A percentile compares a stretch with the other conserved stretches of the same genome.
Conservation (phyloP, 78 protist genomes). For the Creolimax fragrantissima region DNA sequence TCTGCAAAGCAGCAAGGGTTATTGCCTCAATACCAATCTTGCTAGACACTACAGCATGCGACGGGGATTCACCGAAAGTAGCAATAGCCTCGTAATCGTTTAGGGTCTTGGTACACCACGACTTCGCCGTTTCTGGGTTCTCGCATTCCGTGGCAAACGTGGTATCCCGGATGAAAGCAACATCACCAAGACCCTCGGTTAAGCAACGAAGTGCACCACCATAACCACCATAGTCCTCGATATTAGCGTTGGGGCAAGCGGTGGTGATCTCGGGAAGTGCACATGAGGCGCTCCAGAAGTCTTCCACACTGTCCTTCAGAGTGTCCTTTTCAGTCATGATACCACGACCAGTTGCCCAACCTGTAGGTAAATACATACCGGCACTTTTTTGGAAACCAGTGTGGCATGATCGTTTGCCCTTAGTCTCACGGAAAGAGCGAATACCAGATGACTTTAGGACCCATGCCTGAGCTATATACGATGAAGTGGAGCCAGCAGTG, state of each 20-base stretch:
- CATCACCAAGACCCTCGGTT: conserved; percentile 22
- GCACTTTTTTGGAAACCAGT: conserved; percentile 26
- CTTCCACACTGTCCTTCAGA: not conserved
- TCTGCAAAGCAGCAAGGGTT: not conserved
- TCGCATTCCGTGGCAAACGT: not conserved
- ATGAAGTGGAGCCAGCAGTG: not conserved
- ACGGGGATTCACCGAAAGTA: not conserved
- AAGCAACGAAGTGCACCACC: conserved; percentile 17
- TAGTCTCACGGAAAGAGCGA: not conserved
- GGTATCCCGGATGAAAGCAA: conserved; percentile 22
- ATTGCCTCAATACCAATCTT: not conserved
- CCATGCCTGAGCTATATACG: conserved; percentile 1
- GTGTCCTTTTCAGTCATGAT: not conserved
- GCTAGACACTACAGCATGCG: not conserved
- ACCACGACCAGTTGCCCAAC: not conserved
- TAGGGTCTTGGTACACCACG: not conserved
- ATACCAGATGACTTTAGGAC: not conserved
- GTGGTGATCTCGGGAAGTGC: not conserved
- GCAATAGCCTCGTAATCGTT: not conserved
- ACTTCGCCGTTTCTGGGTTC: not conserved
- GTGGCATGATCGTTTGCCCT: conserved; percentile 20
- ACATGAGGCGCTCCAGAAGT: not conserved
- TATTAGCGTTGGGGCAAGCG: not conserved
- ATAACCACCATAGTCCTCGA: not conserved
- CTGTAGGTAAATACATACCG: conserved; percentile 20